phyloP scores from a whole-genome alignment of 495 filamentous ascomycete species.

The Chaetomium tenue region DNA sequence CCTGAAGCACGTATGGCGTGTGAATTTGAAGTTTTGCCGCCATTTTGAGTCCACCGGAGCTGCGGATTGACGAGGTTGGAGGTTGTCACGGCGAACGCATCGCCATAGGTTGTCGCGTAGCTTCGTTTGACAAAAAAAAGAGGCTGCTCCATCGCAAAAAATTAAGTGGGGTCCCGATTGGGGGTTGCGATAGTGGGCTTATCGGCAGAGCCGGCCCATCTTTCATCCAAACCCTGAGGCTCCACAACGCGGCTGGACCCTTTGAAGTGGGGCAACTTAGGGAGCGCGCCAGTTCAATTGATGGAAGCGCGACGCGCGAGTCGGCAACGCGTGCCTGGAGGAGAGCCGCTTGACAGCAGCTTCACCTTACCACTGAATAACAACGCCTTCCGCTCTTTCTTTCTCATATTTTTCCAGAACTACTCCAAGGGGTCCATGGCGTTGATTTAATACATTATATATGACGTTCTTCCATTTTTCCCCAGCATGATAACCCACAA shows the following conservation, averaged over 20 bases:
- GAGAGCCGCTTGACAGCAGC: too few relatives aligned
- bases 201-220: conserved; percentile 25
- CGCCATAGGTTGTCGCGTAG: conserved; percentile 18
- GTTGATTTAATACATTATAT: not conserved
- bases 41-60: conserved; percentile 36
- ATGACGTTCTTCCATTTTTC: not conserved
- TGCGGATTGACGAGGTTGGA: conserved; percentile 7
- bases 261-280: conserved; percentile 22
- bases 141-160: conserved; percentile 26
- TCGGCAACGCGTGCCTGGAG: conserved; percentile 8
- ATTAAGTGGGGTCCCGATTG: conserved; percentile 23
- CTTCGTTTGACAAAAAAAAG: conserved; percentile 31
- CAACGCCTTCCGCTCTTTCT: not conserved
- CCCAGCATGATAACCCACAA: conserved; percentile 9
- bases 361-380: not conserved
- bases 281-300: conserved; percentile 3
- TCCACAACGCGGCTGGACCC: not conserved
- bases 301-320: conserved; percentile 16
- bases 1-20: conserved; percentile 60
- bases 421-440: not conserved
- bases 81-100: conserved; percentile 21
- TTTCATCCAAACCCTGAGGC: conserved; percentile 27
- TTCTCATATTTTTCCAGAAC: not conserved
- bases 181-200: conserved; percentile 21
- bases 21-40: conserved; percentile 55